Percentiles rank a stretch among this genome's conserved stretches.
Conservation (phyloP, 2,329 filamentous ascomycete species). For the Mollisia scopiformis region DNA sequence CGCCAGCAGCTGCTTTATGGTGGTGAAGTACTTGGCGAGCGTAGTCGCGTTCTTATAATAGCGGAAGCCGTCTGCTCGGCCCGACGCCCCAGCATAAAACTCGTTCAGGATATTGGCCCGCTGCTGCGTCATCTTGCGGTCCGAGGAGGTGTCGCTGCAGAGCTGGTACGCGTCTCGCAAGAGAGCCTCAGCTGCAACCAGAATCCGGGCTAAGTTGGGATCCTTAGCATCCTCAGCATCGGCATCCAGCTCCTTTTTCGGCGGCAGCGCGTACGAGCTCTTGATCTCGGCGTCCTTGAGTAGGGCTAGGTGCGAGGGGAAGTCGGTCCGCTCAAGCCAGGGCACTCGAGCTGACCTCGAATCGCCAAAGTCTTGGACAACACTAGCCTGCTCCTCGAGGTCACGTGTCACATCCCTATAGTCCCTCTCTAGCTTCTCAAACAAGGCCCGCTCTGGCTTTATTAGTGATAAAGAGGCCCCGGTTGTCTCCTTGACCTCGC, state of each 20-base stretch:
- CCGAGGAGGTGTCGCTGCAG: constrained; percentile 14
- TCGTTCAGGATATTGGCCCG: constrained; percentile 18
- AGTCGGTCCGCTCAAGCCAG: too few species aligned
- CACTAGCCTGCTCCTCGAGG: constrained; percentile 8
- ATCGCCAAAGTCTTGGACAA: constrained; percentile 13
- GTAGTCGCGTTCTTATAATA: constrained; percentile 16
- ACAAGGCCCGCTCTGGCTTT: constrained; percentile 10
- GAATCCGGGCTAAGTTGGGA: constrained; percentile 12
- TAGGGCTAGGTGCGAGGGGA: too few species aligned
- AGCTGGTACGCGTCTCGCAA: too few species aligned
- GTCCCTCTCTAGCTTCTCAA: too few species aligned
- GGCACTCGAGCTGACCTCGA: constrained; percentile 15
- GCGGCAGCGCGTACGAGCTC: constrained; percentile 17
- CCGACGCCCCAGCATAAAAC: constrained; percentile 8
- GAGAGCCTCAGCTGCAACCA: constrained; percentile 13
- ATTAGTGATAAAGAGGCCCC: not conserved
- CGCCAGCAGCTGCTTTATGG: constrained; percentile 19
- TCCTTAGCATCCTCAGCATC: constrained; percentile 7
- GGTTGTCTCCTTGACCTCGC: not conserved
- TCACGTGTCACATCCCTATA: constrained; percentile 9
- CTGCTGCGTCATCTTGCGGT: constrained; percentile 20
- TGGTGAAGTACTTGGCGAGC: constrained; percentile 16
- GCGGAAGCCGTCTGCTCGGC: constrained; percentile 9
- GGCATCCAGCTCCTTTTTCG: constrained; percentile 16
- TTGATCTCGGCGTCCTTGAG: too few species aligned